Evolutionary conservation across 768 basidiomycete species (phyloP), one percentile per base, ranked within the genome.

Genomic region (Mycena galopus): DNA sequence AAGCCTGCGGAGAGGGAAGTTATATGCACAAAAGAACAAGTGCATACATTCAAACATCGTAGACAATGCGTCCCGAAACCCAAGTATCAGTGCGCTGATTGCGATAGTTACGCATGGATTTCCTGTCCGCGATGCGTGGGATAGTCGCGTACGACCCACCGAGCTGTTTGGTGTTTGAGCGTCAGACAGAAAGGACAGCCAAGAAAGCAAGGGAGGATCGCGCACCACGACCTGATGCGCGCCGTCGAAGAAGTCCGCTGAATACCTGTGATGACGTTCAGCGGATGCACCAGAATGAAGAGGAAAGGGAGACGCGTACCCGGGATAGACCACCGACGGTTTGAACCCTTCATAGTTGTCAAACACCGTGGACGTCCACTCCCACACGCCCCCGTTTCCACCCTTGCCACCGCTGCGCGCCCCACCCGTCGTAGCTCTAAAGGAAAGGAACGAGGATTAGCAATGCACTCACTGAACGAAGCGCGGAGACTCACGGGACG

Each of bases 381-480:
- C 96, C 96, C 97, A 99, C 19, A 98, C 93, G 7, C 98, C 98
- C 9, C 98, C 98, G 75, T 99, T 98, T 72, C 91, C 90, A n/a
- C 94, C 93, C 79, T 84, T 88, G 4, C 90, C 89, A 25, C 81
- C 86, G 68, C 79, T 77, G 62, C 80, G 84, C 70, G 84, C 83
- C 72, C 85, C 81, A 42, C 93, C 94, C 2, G 90, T 89, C 51
- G 94, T 95, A 23, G 93, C 90, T 33, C 93, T 94, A 61, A 9
- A 64, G 3, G 16, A 25, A 50, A 69, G 33, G 33, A 33, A 29
- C 29, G n/a, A n/a, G n/a, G n/a, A 39, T 27, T 25, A 23, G 21
- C 11, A 33, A 11, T 21, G 29, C 51, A 57, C 73, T 61, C n/a
- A n/a, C 50, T n/a, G 51, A 30, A 39, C 55, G 16, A 17, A 25